Conservation (phyloP, 108 stramenopile genomes). For the Stephanodiscus minutulus region DNA sequence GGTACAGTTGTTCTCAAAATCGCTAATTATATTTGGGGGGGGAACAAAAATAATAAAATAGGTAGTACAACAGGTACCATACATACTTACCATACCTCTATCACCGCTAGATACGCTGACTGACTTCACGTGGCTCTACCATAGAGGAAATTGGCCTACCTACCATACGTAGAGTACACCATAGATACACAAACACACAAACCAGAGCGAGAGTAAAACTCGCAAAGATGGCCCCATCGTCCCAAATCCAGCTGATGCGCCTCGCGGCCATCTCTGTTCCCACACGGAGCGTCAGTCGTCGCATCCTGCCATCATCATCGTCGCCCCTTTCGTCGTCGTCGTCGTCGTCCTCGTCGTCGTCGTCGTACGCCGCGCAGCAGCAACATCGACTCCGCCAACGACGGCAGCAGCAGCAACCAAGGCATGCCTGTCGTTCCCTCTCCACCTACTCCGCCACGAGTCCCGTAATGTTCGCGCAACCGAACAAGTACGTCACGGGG, state of each 20-base stretch:
- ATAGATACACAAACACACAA: too few species aligned
- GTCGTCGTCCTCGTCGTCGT: background rate
- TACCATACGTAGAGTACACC: too few species aligned
- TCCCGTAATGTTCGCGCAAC: constrained; percentile 28
- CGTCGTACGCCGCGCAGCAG: background rate
- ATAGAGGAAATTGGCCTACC: too few species aligned
- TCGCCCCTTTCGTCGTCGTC: background rate
- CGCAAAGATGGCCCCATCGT: constrained; percentile 4
- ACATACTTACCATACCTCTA: too few species aligned
- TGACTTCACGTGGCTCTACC: too few species aligned
- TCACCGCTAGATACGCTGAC: too few species aligned
- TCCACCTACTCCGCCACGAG: constrained; percentile 5
- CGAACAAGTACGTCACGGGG: constrained; percentile 37
- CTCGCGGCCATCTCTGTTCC: background rate
- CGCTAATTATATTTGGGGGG: too few species aligned
- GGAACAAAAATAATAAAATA: too few species aligned
- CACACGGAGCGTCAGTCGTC: background rate
- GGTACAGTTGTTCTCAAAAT: too few species aligned
- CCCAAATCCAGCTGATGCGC: background rate
- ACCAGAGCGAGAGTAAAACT: too few species aligned
- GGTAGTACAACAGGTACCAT: too few species aligned
- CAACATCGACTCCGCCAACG: background rate
- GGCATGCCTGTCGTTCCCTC: background rate
- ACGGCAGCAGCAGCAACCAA: background rate
- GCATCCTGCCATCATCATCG: background rate